Percentiles rank a stretch among this genome's conserved stretches.
Conservation (phyloP, 371 early-diverging fungal species). For the Capillidium rhysosporum region DNA sequence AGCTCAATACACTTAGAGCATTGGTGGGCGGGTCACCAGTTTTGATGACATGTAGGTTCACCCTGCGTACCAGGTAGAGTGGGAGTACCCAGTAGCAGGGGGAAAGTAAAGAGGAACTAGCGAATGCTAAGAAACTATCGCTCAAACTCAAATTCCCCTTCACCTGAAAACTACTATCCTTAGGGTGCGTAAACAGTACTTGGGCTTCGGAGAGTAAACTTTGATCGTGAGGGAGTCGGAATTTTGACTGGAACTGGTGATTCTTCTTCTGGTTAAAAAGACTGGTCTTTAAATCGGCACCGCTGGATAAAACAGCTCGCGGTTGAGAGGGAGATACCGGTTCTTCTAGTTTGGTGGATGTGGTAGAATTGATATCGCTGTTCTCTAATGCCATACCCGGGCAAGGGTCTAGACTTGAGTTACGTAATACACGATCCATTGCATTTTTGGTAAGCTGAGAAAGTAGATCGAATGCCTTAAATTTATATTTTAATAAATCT, state of each 20-base stretch:
- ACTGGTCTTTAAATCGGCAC: slow-evolving; percentile 14
- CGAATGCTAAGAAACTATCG: slow-evolving; percentile 64
- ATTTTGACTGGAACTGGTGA: slow-evolving; percentile 44
- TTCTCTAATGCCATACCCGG: slow-evolving; percentile 29
- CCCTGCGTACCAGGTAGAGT: slow-evolving; percentile 70
- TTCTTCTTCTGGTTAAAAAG: slow-evolving; percentile 60
- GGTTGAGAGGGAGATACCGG: slow-evolving; percentile 18
- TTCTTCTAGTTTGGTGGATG: slow-evolving; percentile 9
- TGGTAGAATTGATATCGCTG: slow-evolving; percentile 10
- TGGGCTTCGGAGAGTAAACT: slow-evolving; percentile 30
- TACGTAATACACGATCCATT: slow-evolving; percentile 73
- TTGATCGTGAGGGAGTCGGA: slow-evolving; percentile 46
- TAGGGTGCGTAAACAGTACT: slow-evolving; percentile 22
- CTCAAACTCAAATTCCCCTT: slow-evolving; percentile 59
- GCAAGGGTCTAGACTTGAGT: slow-evolving; percentile 44
- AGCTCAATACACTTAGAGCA: slow-evolving; percentile 7
- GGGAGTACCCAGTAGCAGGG: slow-evolving; percentile 57
- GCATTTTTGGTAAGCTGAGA: slow-evolving; percentile 69
- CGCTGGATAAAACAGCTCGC: slow-evolving; percentile 25
- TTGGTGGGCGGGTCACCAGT: background rate
- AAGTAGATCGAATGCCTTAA: slow-evolving; percentile 59
- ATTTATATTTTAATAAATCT: background rate
- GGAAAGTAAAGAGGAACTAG: slow-evolving; percentile 25
- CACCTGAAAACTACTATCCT: slow-evolving; percentile 10
- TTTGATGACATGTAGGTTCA: slow-evolving; percentile 46